Evolutionary conservation across 2,329 filamentous ascomycete genomes (phyloP), one percentile per base, ranked within the genome.

Genomic region (Exophiala spinifera): DNA sequence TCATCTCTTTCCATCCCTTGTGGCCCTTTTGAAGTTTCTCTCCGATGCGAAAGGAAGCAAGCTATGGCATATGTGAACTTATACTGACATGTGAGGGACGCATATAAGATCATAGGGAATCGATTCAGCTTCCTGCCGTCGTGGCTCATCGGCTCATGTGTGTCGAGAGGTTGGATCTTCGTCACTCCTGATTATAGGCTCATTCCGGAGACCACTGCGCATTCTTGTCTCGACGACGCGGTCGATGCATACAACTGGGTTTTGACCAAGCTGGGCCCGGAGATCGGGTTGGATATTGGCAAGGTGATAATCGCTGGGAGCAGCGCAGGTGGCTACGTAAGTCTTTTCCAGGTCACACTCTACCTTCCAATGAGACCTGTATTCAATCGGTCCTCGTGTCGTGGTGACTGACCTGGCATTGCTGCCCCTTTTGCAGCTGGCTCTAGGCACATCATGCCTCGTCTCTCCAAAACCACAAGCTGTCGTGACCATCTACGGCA

Each of bases 171-270:
- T 33, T 47, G 44, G 44, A 33, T 47, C 23, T 47, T 47, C 23
- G 44, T 47, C 44, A 47, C 44, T 6, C 44, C 44, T 5, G 44
- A 47, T 31, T 47, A 47, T 14, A 33, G 44, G n/a, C 44, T 47
- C 17, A 47, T 47, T 31, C 44, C 44, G 2, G 44, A 47, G 44
- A 47, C 44, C 1, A 47, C 44, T 11, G 44, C 44, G 2, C 44
- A 47, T 47, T n/a, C 25, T 5, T 47, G n/a, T 31, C 11, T 47
- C 20, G 21, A 47, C n/a, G 44, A 47, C 15, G 44, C 44, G 17
- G 44, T 47, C n/a, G 44, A 47, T 34, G 20, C 25, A 14, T 47
- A 47, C 23, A 23, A 47, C 13, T 47, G 44, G 44, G 44, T 47
- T 28, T 15, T 31, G 19, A n/a, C 23, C 23, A 47, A 47, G 44